Base-by-base conservation (phyloP, 2,329 filamentous ascomycete genomes). In the Ramularia endophylla region DNA sequence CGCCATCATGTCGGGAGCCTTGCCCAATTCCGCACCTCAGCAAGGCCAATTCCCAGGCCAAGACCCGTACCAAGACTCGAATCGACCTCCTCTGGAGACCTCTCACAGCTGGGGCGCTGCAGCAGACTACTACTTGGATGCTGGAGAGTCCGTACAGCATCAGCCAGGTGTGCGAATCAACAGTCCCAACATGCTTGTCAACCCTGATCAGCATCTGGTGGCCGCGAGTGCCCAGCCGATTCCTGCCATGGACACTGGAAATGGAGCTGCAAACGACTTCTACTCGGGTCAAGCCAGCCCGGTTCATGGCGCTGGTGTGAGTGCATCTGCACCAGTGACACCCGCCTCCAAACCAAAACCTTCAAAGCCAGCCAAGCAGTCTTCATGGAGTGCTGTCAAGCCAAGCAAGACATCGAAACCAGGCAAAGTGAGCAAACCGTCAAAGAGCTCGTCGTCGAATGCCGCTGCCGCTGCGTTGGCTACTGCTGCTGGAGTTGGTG, bases 41-140 rank as follows among this genome's bases (percentile, higher is more conserved):
- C 50, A 53, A 25, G 52, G 74, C 51, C 78, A 80, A 52, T 81
- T 81, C 51, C 77, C 76, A 5, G 75, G 75, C 36, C 76, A 79
- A 55, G 67, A 76, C 42, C 72, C 74, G 12, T 47, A 59, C 5
- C 22, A 25, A 59, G 64, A 8, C 70, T 25, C 22, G 6, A 25
- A 62, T 44, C 51, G 72, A 8, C 73, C 70, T 51, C 61, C 65
- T 40, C 69, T 38, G 19, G 45, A 43, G 17, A 35, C 43, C 25
- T 40, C 45, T 17, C 47, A 59, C 33, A 48, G 46, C 35, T 69
- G 70, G 39, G 79, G 78, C 27, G 77, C 77, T 5, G 71, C 79
- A 12, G 56, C 58, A n/a, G 76, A 80, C 25, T 82, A 79, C 57
- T 82, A 81, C 56, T 70, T 73, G 31, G 78, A 81, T 55, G 71